Percentiles rank a stretch among this genome's conserved stretches.
Evolutionary conservation across 495 filamentous ascomycete species (phyloP).

Genomic region (Neurospora tetraspora): DNA sequence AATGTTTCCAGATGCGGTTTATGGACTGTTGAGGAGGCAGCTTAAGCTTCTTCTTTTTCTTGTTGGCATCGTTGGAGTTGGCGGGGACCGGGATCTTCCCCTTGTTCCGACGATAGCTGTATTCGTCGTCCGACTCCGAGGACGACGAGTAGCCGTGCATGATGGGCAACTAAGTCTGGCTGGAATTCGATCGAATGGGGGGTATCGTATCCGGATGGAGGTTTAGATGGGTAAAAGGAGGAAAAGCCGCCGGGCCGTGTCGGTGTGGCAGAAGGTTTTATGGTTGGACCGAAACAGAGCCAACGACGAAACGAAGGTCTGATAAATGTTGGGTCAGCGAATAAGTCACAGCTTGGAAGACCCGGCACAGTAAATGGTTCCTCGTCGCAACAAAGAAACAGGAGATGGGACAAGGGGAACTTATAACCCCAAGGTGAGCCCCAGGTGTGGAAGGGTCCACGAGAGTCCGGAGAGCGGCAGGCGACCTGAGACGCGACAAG

Average conservation of each 20-base stretch:
- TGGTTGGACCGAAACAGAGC: constrained; percentile 2
- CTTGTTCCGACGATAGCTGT: constrained; percentile 23
- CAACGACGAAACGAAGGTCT: not conserved
- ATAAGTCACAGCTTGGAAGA: not conserved
- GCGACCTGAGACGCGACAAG: not conserved
- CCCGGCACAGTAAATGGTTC: not conserved
- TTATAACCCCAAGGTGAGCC: not conserved
- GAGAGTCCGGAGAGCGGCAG: constrained; percentile 3
- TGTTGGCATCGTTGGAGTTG: constrained; percentile 20
- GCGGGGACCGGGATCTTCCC: constrained; percentile 9
- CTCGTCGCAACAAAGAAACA: not conserved
- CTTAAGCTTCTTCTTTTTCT: constrained; percentile 46
- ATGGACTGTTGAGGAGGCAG: constrained; percentile 65
- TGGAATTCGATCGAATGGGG: not conserved
- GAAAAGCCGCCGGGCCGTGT: not conserved
- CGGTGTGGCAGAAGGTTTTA: not conserved
- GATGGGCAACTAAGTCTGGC: constrained; percentile 6
- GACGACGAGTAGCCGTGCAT: constrained; percentile 30
- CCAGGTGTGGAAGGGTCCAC: not conserved
- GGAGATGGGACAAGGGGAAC: not conserved
- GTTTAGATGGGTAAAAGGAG: not conserved
- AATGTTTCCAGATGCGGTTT: constrained; percentile 72
- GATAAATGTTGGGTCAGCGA: not conserved
- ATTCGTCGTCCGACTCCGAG: constrained; percentile 25
- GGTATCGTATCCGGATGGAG: not conserved